Evolutionary conservation across 2,329 filamentous ascomycete genomes (phyloP), one percentile per base, ranked within the genome.

Genomic region (Aspergillus ruber): DNA sequence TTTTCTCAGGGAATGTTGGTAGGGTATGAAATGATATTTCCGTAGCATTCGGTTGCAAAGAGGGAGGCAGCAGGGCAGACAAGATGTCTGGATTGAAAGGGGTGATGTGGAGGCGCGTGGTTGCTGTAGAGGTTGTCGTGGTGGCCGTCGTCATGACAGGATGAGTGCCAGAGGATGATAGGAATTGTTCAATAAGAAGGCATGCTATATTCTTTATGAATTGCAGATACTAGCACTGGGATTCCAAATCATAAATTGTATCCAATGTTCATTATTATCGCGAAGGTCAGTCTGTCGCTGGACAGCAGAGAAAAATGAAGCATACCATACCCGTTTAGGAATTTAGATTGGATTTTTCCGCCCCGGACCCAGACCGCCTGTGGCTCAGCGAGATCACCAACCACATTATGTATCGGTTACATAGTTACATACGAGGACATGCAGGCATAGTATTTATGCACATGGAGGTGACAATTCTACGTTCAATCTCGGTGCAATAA

Each of bases 21-120:
- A 96, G 72, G 4, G 76, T 75, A 69, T 97, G 91, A 70, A 85
- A 96, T n/a, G 90, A 95, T 45, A 96, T 80, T 63, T 90, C 88
- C 51, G 82, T 82, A 17, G 88, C 88, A 41, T 74, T 74, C 12
- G 82, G 75, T 32, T 82, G 79, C 12, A 88, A 63, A 1, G 84
- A 79, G 1, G 84, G 75, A 18, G 88, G 83, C 42, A 98, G 69
- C 50, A 94, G 80, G 43, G 85, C 75, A 47, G 80, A 78, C 48
- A 93, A 75, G 15, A 97, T 79, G 6, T 85, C 81, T 35, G 85
- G 74, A 60, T 84, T 89, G 57, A 98, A 79, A 42, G 93, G 93
- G 13, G 88, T 85, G 59, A 98, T 93, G 71, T 98, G 89, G 45
- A 98, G 80, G 58, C 89, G 81, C 46, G 64, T 71, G 12, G 53